Evolutionary conservation across 169 alveolate genomes (phyloP).

Genomic region (Babesia ovata): DNA sequence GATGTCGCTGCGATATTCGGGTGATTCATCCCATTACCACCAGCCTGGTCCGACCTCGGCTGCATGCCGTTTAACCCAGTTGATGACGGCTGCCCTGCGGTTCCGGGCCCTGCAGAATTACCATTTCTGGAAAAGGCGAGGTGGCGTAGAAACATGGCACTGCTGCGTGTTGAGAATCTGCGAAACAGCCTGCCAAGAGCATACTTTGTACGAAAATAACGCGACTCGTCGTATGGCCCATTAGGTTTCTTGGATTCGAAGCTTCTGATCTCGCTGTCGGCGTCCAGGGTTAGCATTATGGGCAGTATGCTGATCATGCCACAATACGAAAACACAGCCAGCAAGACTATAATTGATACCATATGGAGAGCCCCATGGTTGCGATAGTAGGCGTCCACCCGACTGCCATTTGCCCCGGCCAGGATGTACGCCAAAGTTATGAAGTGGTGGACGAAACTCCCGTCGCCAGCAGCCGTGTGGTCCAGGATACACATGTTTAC

Average conservation of each 20-base stretch:
- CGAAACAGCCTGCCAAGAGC: not conserved
- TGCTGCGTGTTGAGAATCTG: not conserved
- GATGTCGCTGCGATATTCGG: no score
- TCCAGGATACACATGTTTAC: constrained; percentile 47
- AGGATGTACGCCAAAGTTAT: constrained; percentile 33
- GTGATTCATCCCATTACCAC: no score
- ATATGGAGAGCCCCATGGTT: constrained; percentile 32
- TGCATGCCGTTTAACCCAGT: no score
- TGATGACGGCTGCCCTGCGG: no score
- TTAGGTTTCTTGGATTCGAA: constrained; percentile 11
- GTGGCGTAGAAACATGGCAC: constrained; percentile 10
- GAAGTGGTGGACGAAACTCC: constrained; percentile 34
- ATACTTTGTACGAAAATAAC: not conserved
- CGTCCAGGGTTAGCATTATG: constrained; percentile 38
- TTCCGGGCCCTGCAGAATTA: no score
- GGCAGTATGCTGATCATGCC: constrained; percentile 32
- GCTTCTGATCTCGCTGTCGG: constrained; percentile 8
- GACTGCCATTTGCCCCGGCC: constrained; percentile 33
- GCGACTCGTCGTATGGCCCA: constrained; percentile 27
- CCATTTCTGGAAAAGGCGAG: not conserved
- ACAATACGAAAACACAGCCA: constrained; percentile 35
- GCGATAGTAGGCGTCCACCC: constrained; percentile 23
- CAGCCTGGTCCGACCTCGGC: no score
- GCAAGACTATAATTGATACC: constrained; percentile 7
- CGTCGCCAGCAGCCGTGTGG: constrained; percentile 12